A percentile compares a stretch with the other conserved stretches of the same genome.
These are phyloP conservation scores for Microcos paniculata DNA, from an alignment of 345 rosid genomes.

Conservation along the genomic window DNA sequence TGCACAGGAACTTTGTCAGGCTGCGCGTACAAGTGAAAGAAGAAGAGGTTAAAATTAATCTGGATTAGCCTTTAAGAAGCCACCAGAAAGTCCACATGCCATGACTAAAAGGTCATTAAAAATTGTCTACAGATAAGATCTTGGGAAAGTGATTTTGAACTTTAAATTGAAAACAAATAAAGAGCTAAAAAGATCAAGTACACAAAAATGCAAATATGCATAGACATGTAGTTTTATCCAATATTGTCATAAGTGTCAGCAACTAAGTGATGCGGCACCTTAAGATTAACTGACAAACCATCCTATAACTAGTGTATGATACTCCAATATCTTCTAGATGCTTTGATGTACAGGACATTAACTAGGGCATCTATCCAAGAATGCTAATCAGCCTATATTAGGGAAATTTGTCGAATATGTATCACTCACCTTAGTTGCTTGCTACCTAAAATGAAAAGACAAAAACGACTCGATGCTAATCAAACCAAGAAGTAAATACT, in stretches of 20 bases:
- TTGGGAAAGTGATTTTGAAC: background rate
- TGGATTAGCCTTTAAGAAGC: constrained; percentile 1
- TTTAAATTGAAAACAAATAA: background rate
- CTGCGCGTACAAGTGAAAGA: constrained; percentile 51
- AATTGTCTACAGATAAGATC: background rate
- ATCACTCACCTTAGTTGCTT: background rate
- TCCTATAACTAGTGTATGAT: background rate
- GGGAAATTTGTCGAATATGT: background rate
- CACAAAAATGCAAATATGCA: background rate
- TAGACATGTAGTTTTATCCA: background rate
- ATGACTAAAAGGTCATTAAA: background rate
- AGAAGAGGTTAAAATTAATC: constrained; percentile 17
- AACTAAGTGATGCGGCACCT: too few species aligned
- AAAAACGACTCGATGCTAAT: background rate
- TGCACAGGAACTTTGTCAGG: constrained; percentile 59
- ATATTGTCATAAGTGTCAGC: background rate
- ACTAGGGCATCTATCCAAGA: background rate
- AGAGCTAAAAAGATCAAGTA: background rate
- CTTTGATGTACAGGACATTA: background rate
- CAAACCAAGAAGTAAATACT: background rate
- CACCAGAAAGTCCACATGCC: background rate
- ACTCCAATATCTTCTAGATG: background rate
- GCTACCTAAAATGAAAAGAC: background rate
- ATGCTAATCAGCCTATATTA: background rate
- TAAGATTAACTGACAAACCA: background rate